These are phyloP conservation scores for Penicillium fimorum DNA, from an alignment of 495 filamentous ascomycete species.

Conservation along the genomic window DNA sequence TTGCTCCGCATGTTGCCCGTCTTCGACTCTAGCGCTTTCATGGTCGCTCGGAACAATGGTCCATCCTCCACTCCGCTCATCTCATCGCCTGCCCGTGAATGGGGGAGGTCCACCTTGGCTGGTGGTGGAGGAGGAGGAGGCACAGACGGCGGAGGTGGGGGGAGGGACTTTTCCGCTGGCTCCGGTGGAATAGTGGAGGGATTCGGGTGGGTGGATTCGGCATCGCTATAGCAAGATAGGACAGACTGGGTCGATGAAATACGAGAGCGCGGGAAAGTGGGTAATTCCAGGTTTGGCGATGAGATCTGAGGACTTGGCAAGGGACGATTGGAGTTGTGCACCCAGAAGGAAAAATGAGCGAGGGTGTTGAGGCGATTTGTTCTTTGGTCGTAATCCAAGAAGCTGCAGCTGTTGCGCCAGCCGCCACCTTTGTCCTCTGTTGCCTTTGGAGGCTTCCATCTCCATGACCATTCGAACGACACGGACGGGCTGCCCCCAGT, in stretches of 20 bases:
- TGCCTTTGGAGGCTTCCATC: slow-evolving; percentile 86
- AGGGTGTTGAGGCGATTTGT: slow-evolving; percentile 86
- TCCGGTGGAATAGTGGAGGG: slow-evolving; percentile 67
- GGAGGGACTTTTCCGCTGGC: slow-evolving; percentile 40
- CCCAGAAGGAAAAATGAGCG: slow-evolving; percentile 92
- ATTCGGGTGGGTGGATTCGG: slow-evolving; percentile 51
- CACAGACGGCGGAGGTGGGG: slow-evolving; percentile 37
- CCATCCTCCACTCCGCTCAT: slow-evolving; percentile 87
- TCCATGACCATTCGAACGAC: slow-evolving; percentile 94
- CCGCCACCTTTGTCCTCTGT: slow-evolving; percentile 83
- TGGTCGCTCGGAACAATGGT: slow-evolving; percentile 91
- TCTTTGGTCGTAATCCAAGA: slow-evolving; percentile 93
- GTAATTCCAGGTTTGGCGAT: slow-evolving; percentile 68
- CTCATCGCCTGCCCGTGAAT: slow-evolving; percentile 83
- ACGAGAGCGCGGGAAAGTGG: slow-evolving; percentile 71
- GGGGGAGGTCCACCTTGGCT: slow-evolving; percentile 83
- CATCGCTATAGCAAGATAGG: slow-evolving; percentile 71
- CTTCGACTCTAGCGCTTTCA: slow-evolving; percentile 95
- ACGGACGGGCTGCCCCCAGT: slow-evolving; percentile 79
- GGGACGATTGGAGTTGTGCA: slow-evolving; percentile 61
- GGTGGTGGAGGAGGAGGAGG: slow-evolving; percentile 53
- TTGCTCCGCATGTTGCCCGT: slow-evolving; percentile 88
- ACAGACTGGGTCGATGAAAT: slow-evolving; percentile 79
- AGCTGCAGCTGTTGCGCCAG: slow-evolving; percentile 94
- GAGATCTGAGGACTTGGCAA: slow-evolving; percentile 46